Percentiles rank a stretch among this genome's conserved stretches.
phyloP scores from a whole-genome alignment of 495 filamentous ascomycete species.

The Beverwykella pulmonaria region DNA sequence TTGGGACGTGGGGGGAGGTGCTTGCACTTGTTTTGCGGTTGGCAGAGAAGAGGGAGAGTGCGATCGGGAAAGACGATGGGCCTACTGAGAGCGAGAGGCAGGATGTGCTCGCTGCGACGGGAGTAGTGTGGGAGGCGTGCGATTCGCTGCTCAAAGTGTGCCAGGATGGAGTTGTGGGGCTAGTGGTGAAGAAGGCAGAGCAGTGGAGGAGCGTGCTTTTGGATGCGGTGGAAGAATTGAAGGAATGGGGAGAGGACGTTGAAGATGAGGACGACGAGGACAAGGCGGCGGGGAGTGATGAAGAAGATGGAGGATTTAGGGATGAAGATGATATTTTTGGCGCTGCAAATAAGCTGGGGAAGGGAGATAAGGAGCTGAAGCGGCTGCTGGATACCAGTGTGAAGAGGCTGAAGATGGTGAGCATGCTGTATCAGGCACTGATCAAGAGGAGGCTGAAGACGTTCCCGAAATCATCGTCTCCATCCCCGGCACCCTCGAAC shows the following conservation, averaged over 20 bases:
- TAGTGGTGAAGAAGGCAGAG: constrained; percentile 49
- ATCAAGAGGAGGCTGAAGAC: constrained; percentile 63
- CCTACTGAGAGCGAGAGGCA: constrained; percentile 38
- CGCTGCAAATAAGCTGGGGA: constrained; percentile 46
- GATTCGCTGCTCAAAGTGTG: constrained; percentile 67
- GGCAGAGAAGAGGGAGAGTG: constrained; percentile 41
- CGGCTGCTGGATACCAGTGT: constrained; percentile 59
- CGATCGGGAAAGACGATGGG: constrained; percentile 46
- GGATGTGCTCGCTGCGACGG: constrained; percentile 62
- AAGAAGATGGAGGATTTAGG: constrained; percentile 30
- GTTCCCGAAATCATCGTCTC: constrained; percentile 41
- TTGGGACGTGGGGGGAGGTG: constrained; percentile 50
- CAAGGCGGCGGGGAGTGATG: constrained; percentile 47
- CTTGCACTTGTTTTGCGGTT: constrained; percentile 44
- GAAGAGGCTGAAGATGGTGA: constrained; percentile 60
- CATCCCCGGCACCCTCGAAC: background rate
- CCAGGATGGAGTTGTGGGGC: constrained; percentile 59
- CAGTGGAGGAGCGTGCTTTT: constrained; percentile 68
- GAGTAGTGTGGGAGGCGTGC: constrained; percentile 70
- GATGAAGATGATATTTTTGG: constrained; percentile 58
- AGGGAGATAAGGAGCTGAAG: constrained; percentile 45
- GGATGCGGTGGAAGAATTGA: constrained; percentile 81
- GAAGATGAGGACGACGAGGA: constrained; percentile 68
- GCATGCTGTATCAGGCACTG: constrained; percentile 61
- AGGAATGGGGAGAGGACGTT: constrained; percentile 64